phyloP scores from a whole-genome alignment of 495 filamentous ascomycete species.

The Neurospora sp. region DNA sequence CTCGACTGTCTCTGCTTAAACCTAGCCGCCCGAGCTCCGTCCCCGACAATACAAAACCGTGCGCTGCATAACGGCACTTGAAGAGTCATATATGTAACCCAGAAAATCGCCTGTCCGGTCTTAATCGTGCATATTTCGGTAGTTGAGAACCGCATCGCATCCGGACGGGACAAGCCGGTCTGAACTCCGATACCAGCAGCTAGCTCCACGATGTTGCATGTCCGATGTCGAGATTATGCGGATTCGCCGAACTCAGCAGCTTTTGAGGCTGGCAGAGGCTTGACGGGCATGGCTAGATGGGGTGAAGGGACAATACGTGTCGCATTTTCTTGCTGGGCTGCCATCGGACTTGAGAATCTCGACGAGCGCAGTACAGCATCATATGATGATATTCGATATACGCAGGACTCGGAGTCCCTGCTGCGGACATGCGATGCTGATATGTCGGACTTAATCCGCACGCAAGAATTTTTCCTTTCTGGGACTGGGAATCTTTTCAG shows the following conservation, averaged over 20 bases:
- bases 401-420: not conserved
- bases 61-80: not conserved
- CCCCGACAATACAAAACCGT: not conserved
- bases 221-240: not conserved
- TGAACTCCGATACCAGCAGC: not conserved
- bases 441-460: not conserved
- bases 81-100: not conserved
- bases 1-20: not conserved
- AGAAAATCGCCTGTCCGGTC: not conserved
- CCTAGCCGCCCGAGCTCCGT: not conserved
- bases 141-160: not conserved
- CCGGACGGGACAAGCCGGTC: not conserved
- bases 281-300: not conserved
- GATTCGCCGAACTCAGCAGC: not conserved
- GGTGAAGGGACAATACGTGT: not conserved
- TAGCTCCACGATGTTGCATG: not conserved
- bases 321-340: not conserved
- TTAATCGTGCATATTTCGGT: not conserved
- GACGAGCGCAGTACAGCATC: not conserved
- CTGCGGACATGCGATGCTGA: not conserved
- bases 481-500: not conserved
- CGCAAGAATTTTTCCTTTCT: not conserved
- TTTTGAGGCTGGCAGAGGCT: not conserved
- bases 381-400: not conserved
- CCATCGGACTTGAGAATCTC: not conserved